Conservation (phyloP, 1,284 basidiomycete genomes). For the Cutaneotrichosporon sp. region DNA sequence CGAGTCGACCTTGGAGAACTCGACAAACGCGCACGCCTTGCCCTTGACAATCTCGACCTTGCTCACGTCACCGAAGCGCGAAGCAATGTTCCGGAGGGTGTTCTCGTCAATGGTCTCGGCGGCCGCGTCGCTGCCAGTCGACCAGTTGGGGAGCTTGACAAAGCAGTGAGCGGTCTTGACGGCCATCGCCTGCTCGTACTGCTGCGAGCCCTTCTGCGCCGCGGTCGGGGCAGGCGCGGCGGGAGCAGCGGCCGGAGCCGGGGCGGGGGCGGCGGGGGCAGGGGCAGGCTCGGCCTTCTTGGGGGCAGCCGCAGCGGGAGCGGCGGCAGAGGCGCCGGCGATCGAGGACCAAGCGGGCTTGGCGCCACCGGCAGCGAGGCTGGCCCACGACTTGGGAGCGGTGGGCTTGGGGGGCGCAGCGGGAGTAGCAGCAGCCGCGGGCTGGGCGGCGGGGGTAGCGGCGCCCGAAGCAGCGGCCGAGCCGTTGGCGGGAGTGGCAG, state of each 20-base stretch:
- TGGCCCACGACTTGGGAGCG: slow-evolving; percentile 81
- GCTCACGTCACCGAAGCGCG: slow-evolving; percentile 81
- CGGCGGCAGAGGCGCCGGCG: slow-evolving; percentile 51
- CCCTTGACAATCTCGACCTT: slow-evolving; percentile 82
- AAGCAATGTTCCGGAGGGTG: slow-evolving; percentile 64
- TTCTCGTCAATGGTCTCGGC: slow-evolving; percentile 71
- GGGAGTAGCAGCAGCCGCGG: slow-evolving; percentile 40
- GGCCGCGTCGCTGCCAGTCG: slow-evolving; percentile 57
- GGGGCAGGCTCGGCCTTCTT: slow-evolving; percentile 16
- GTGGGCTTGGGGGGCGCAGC: slow-evolving; percentile 60
- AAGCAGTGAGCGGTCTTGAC: slow-evolving; percentile 76
- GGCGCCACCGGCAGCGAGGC: slow-evolving; percentile 77
- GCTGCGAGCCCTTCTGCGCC: slow-evolving; percentile 10
- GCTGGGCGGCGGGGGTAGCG: slow-evolving; percentile 38
- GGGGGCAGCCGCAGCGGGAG: slow-evolving; percentile 21
- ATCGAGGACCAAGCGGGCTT: slow-evolving; percentile 62
- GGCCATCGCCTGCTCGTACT: slow-evolving; percentile 61
- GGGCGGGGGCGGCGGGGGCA: slow-evolving; percentile 25
- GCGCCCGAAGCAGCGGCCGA: slow-evolving; percentile 29
- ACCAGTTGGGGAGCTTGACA: slow-evolving; percentile 66
- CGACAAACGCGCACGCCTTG: slow-evolving; percentile 94
- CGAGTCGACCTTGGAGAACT: slow-evolving; percentile 75
- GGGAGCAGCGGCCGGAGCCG: slow-evolving; percentile 26
- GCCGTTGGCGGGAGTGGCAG: slow-evolving; percentile 44
- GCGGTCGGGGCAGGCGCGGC: slow-evolving; percentile 29